These are phyloP conservation scores for Xerophyta viscosa DNA, from an alignment of 106 monocot species.

Conservation along the genomic window DNA sequence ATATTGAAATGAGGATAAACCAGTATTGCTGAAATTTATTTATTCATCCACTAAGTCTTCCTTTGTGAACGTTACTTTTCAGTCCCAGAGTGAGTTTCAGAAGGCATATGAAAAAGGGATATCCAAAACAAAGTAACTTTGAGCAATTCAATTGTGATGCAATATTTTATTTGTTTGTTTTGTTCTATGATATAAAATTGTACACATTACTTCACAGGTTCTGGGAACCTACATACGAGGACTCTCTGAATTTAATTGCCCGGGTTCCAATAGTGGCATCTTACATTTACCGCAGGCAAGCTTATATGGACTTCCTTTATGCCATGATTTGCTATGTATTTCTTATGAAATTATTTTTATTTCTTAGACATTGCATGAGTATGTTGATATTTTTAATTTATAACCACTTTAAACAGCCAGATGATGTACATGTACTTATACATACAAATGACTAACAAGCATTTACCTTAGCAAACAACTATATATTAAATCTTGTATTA, in stretches of 20 bases:
- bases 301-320: background rate
- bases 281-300: slow-evolving; percentile 88
- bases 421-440: no score
- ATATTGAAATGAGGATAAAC: no score
- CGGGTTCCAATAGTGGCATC: slow-evolving; percentile 74
- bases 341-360: background rate
- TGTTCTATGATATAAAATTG: background rate
- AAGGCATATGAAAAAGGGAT: slow-evolving; percentile 94
- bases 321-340: background rate
- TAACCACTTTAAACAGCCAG: no score
- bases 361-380: no score
- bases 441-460: no score
- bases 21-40: no score
- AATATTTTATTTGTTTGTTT: no score
- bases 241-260: slow-evolving; percentile 86
- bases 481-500: no score
- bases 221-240: slow-evolving; percentile 98
- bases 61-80: slow-evolving; percentile 11
- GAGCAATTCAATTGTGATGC: no score
- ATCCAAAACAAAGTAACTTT: slow-evolving; percentile 64
- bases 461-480: no score
- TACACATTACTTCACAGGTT: slow-evolving; percentile 36
- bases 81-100: slow-evolving; percentile 77
- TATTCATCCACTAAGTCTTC: background rate
- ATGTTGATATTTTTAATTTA: no score